phyloP scores from a whole-genome alignment of 345 rosid genomes.

The Heritiera fomes region DNA sequence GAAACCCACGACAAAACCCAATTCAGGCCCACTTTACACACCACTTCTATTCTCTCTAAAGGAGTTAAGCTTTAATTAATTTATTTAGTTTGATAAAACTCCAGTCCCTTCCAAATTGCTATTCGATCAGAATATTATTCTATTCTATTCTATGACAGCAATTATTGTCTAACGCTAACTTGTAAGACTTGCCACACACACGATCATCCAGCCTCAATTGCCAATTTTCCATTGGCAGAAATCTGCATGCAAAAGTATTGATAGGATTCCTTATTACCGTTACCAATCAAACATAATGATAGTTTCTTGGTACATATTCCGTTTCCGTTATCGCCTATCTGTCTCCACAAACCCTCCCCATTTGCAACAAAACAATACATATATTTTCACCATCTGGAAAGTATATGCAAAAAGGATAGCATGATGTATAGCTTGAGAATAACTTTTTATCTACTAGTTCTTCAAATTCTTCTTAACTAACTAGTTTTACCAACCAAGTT shows the following conservation, averaged over 20 bases:
- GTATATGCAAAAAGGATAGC: conserved; percentile 7
- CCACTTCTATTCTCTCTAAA: neutral
- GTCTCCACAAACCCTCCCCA: neutral
- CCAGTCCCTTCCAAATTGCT: neutral
- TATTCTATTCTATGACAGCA: neutral
- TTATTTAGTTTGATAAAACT: neutral
- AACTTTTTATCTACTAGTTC: neutral
- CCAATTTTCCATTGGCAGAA: neutral
- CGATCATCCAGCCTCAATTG: too few species aligned
- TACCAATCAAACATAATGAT: neutral
- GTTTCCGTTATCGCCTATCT: neutral
- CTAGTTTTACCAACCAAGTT: neutral
- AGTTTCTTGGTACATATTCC: neutral
- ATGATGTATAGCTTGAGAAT: neutral
- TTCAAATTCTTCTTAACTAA: neutral
- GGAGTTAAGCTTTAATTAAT: neutral
- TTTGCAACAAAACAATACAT: too few species aligned
- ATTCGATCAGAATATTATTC: neutral
- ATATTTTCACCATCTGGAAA: neutral
- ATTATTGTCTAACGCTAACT: neutral
- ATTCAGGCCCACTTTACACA: neutral
- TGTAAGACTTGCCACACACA: neutral
- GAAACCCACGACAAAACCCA: neutral
- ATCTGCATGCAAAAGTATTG: neutral
- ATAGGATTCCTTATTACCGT: neutral